These are phyloP conservation scores for Fraxinus anomala DNA, from an alignment of 257 asterid genomes.

Conservation along the genomic window DNA sequence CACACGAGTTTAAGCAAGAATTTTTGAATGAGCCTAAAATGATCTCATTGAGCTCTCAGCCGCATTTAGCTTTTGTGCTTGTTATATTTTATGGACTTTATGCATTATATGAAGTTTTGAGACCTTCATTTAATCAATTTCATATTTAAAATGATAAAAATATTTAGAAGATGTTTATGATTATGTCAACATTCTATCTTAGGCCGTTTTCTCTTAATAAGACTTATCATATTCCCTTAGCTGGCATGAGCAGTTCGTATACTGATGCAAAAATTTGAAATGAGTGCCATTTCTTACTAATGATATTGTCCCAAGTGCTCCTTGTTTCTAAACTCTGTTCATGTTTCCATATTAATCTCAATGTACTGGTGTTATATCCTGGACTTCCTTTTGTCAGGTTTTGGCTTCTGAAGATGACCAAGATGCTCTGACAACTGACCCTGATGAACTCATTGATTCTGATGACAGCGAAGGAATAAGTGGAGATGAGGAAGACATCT, in stretches of 20 bases:
- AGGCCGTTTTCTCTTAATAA: neutral
- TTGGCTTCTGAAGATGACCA: conserved; percentile 97
- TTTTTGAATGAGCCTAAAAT: neutral
- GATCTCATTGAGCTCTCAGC: too few relatives aligned
- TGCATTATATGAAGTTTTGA: neutral
- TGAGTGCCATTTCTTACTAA: neutral
- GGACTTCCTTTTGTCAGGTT: conserved; percentile 56
- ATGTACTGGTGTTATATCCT: neutral
- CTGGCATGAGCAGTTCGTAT: neutral
- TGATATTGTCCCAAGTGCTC: neutral
- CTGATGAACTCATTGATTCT: conserved; percentile 92
- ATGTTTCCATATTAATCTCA: neutral
- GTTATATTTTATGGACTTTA: neutral
- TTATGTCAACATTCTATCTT: neutral
- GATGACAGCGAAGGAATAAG: conserved; percentile 96
- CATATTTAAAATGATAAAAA: neutral
- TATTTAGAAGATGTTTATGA: neutral
- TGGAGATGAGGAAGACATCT: conserved; percentile 97
- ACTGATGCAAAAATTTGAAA: neutral
- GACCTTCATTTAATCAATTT: neutral
- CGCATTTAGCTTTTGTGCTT: too few relatives aligned
- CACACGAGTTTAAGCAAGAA: neutral
- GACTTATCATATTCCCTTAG: neutral
- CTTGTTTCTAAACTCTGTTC: neutral
- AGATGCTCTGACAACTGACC: conserved; percentile 95